Evolutionary conservation across 2,329 filamentous ascomycete genomes (phyloP), one percentile per base, ranked within the genome.

Genomic region (Pseudogymnoascus pannorum): DNA sequence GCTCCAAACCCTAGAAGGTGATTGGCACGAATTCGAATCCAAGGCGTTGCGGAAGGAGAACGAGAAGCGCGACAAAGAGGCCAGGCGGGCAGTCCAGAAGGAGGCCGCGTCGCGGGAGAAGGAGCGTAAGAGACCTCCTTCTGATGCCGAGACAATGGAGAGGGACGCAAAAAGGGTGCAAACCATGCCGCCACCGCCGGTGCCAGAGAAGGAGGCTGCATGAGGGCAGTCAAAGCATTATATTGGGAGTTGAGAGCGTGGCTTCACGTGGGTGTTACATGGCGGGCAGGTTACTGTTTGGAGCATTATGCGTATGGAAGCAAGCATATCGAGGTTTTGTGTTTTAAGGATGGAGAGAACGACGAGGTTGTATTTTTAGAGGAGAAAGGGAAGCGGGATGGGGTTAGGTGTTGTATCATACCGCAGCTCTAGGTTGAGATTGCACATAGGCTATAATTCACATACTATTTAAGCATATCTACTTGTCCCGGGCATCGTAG

Each of bases 11-110:
- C 81, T 99, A 29, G 85, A 94, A 68, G 94, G 94, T 20, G 94
- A 99, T 69, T 99, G 94, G 94, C 94, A 99, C 72, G 94, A 99
- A 72, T 96, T 97, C 70, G 94, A 99, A 76, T 96, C 91, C 61
- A 99, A 99, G 76, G 92, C 92, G 14, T 80, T 96, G 24, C 83
- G 94, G 31, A 94, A 94, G 68, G 92, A 97, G 73, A 93, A 92
- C 68, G 91, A 94, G 73, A 84, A 84, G 60, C 75, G 77, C 61
- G 84, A 87, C 63, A 72, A 72, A 65, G 72, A 73, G 58, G 69
- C 69, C 11, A 64, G 69, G n/a, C 65, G 69, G 35, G 60, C 65
- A 60, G 65, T 67, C 4, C 67, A 70, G 58, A 70, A 72, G 59
- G 68, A 72, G 48, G 68, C 68, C 1, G 64, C 68, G 14, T 54